A percentile compares a stretch with the other conserved stretches of the same genome.
Conservation (phyloP, 2,329 filamentous ascomycete genomes). For the Pseudogymnoascus sp. region DNA sequence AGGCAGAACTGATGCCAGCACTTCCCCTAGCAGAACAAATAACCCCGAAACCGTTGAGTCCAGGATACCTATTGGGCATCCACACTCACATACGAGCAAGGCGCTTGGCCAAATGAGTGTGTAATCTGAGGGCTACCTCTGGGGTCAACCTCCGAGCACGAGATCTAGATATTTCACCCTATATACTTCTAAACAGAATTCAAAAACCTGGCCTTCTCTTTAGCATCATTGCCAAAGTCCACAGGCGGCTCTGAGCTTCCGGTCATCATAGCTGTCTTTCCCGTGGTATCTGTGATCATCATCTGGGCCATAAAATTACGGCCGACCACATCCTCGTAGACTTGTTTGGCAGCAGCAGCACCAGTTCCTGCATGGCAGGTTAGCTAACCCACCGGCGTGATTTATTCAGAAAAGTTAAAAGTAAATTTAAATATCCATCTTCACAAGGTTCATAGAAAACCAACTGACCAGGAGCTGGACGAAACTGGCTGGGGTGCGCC, state of each 20-base stretch:
- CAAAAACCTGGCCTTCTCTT: constrained; percentile 17
- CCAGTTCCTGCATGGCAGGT: constrained; percentile 12
- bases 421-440: background rate
- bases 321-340: constrained; percentile 19
- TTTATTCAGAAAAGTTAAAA: background rate
- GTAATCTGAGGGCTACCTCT: background rate
- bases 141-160: background rate
- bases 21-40: background rate
- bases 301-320: constrained; percentile 19
- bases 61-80: background rate
- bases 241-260: constrained; percentile 13
- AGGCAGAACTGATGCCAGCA: background rate
- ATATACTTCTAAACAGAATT: background rate
- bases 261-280: constrained; percentile 17
- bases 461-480: constrained; percentile 13
- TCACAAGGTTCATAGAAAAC: background rate
- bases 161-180: background rate
- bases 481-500: constrained; percentile 32
- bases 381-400: background rate
- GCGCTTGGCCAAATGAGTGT: background rate
- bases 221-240: constrained; percentile 17
- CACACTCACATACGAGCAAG: background rate
- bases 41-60: background rate
- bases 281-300: constrained; percentile 19
- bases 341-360: constrained; percentile 15